Conservation (phyloP, 2,329 filamentous ascomycete genomes). For the Pseudocercospora eumusae region DNA sequence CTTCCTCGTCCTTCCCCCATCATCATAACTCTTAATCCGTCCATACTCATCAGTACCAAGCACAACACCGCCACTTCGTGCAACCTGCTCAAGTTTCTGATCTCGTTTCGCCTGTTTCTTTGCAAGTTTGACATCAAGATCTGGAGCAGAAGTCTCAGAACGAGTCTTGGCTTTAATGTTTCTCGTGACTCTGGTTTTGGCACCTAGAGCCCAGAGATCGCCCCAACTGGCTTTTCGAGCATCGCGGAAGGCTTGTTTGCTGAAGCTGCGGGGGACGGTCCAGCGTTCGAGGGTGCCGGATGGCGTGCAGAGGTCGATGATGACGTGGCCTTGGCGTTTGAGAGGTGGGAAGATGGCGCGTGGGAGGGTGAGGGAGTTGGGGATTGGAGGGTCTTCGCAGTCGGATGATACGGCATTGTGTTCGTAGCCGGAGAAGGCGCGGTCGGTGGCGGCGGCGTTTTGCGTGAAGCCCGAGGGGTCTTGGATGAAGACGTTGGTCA, state of each 20-base stretch:
- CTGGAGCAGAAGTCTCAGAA: constrained; percentile 17
- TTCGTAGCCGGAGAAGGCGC: constrained; percentile 74
- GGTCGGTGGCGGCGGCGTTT: constrained; percentile 59
- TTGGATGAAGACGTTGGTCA: neutral
- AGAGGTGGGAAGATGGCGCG: constrained; percentile 76
- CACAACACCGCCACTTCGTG: constrained; percentile 12
- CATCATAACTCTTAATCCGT: constrained; percentile 7
- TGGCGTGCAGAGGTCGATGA: constrained; percentile 87
- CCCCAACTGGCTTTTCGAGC: constrained; percentile 90
- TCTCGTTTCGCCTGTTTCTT: constrained; percentile 14
- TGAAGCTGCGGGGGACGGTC: constrained; percentile 82
- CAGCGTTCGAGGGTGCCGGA: constrained; percentile 84
- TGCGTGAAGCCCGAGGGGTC: constrained; percentile 40
- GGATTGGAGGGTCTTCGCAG: constrained; percentile 17
- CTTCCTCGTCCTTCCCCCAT: constrained; percentile 41
- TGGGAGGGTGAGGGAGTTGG: constrained; percentile 67
- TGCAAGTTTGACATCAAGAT: constrained; percentile 26
- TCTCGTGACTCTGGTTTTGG: constrained; percentile 74
- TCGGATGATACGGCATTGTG: constrained; percentile 21
- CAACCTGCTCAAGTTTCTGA: constrained; percentile 13
- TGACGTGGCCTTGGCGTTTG: constrained; percentile 85
- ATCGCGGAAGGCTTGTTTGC: constrained; percentile 82
- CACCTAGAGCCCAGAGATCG: constrained; percentile 91
- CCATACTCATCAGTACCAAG: constrained; percentile 30
- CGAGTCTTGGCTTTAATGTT: constrained; percentile 33